Base-by-base conservation (phyloP, 1,284 basidiomycete genomes). In the Ganoderma meredithae region DNA sequence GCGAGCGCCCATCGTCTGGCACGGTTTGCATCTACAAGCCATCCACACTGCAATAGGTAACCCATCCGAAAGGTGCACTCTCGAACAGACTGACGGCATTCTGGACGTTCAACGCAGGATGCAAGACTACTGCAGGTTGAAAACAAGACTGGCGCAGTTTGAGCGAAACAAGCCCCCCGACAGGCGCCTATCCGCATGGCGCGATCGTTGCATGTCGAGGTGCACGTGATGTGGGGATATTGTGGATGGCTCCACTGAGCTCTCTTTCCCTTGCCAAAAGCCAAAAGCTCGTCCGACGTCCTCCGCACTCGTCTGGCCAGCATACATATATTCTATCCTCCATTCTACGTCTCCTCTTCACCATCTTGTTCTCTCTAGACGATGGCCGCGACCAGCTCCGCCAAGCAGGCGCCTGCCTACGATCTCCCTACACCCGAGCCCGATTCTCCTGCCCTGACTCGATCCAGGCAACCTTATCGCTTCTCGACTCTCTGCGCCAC, bases 401-500 rank as follows among this genome's bases (percentile, higher is more conserved):
- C 55, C n/a, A 56, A 66, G 53, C 71, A 73, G 43, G 64, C 65
- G 62, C 70, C 69, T 22, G 63, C 31, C 40, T 79, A 84, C 71
- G 84, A 86, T 64, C 81, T 89, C 22, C 91, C 90, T 25, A 94
- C 92, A 0, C 92, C 92, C 71, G 92, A 92, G 72, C 90, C 92
- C 47, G 92, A 94, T 70, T 91, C 92, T 0, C 92, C 92, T 3
- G 79, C 86, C 27, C 56, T 78, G 31, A 70, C 72, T 68, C 79
- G 86, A 47, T 81, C 85, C 33, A 85, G 91, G 71, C 89, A 88
- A 78, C 91, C 92, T 0, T 94, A 95, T 81, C 85, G 88, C 40
- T 94, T 96, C 80, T 91, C 92, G 15, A 96, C 95, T 10, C 84
- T 95, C 71, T 96, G 96, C 74, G 96, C 96, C 27, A 97, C 96